Evolutionary conservation across 164 flowering plant genomes (phyloP), one percentile per base, ranked within the genome.

Genomic region (Nelumbo lutea): DNA sequence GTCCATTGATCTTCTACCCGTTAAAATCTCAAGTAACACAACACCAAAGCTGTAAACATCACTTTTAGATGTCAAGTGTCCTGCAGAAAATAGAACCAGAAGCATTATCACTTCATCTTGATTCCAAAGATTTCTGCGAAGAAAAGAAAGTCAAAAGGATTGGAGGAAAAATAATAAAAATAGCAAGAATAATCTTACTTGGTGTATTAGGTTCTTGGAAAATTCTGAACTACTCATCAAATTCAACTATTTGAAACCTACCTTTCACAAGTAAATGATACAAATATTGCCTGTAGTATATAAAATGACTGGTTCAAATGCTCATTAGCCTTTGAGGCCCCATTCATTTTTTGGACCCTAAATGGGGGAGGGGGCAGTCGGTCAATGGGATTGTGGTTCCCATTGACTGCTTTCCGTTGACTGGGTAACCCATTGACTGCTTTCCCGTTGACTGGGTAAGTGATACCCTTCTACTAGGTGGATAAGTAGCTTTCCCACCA

Each of bases 1-100:
- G 85, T 94, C 98, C 93, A 94, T 86, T 40, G 98, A 87, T 80
- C 97, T 84, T 72, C 98, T 73, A 42, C 98, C 98, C 6, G 98
- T 91, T 74, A 94, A 68, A 50, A 94, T 90, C 83, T 91, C 98
- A 45, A 93, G 87, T 56, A 93, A 83, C 72, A 93, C 98, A 47
- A 93, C 98, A 0, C 98, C 98, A 52, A 90, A 94, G 80, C 98
- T 89, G 69, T 85, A 94, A 41, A 94, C 97, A 71, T 91, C 97
- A 65, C 96, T 94, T 78, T 85, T 94, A 6, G 95, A 83, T 67
- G 97, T 91, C 88, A 94, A 82, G 79, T 94, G 98, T 15, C 98
- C 98, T 94, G 85, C 7, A 39, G 43, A 66, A 66, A 72, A 1
- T 44, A 42, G 59, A 50, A 66, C 59, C 40, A 40, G 39, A 48